A percentile compares a stretch with the other conserved stretches of the same genome.
These are phyloP conservation scores for Coemansia sp. DNA, from an alignment of 192 early-diverging fungal genomes.

Conservation along the genomic window DNA sequence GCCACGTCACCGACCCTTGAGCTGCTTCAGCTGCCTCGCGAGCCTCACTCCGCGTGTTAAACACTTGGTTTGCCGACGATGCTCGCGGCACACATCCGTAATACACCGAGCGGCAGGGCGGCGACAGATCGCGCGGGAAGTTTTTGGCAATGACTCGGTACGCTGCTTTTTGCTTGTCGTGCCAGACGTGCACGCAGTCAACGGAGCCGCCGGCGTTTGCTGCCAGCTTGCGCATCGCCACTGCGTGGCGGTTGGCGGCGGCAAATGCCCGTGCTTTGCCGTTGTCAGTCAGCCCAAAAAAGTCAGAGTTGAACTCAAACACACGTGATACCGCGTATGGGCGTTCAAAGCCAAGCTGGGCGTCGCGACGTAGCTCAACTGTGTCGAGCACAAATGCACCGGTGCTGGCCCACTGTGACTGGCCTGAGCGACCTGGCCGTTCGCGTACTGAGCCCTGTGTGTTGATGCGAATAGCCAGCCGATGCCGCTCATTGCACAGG, in stretches of 20 bases:
- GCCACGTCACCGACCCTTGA: constrained; percentile 16
- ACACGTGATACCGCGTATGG: constrained; percentile 14
- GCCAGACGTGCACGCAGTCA: constrained; percentile 47
- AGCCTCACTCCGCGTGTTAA: constrained; percentile 35
- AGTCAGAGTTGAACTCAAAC: constrained; percentile 49
- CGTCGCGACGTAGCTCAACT: constrained; percentile 20
- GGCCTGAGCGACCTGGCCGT: constrained; percentile 15
- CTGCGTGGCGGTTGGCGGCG: constrained; percentile 22
- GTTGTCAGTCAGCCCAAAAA: constrained; percentile 42
- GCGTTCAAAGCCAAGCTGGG: constrained; percentile 33
- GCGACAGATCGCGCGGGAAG: constrained; percentile 30
- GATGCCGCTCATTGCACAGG: constrained; percentile 44
- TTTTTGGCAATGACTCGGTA: constrained; percentile 43
- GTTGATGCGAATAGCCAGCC: constrained; percentile 33
- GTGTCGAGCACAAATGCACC: constrained; percentile 29
- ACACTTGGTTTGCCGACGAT: constrained; percentile 25
- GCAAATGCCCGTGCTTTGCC: constrained; percentile 30
- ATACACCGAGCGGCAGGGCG: constrained; percentile 44
- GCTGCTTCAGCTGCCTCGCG: constrained; percentile 11
- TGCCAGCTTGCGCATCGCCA: constrained; percentile 25
- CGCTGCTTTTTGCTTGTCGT: constrained; percentile 52
- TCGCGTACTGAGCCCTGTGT: constrained; percentile 16
- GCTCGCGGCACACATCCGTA: constrained; percentile 37
- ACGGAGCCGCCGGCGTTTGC: constrained; percentile 13
- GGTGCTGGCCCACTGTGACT: constrained; percentile 36